A percentile compares a stretch with the other conserved stretches of the same genome.
Evolutionary conservation across 1,284 basidiomycete genomes (phyloP).

Genomic region (Ceratobasidium sp.): DNA sequence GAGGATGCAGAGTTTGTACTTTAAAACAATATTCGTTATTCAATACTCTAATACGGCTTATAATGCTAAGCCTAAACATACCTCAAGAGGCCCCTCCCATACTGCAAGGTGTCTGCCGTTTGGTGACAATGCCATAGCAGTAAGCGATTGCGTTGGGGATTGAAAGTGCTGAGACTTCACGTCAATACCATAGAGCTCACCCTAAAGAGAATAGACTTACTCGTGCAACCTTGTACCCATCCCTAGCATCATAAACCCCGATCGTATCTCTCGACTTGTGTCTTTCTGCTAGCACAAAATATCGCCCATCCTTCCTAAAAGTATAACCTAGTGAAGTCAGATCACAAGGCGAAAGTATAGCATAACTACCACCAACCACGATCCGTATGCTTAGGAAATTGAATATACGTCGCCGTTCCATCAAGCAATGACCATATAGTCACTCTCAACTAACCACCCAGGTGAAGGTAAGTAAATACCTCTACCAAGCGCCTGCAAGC

Average conservation of each 20-base stretch:
- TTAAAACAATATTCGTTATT: constrained; percentile 18
- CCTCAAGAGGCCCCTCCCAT: constrained; percentile 85
- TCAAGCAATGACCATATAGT: constrained; percentile 81
- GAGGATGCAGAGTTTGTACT: constrained; percentile 85
- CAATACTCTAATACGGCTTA: constrained; percentile 16
- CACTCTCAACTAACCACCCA: constrained; percentile 69
- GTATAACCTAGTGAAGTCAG: constrained; percentile 67
- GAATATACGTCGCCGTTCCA: constrained; percentile 76
- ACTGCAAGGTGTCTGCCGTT: constrained; percentile 81
- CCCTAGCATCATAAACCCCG: constrained; percentile 79
- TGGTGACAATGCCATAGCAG: constrained; percentile 82
- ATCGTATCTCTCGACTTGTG: constrained; percentile 87
- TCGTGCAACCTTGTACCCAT: constrained; percentile 76
- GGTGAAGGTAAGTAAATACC: too few relatives aligned
- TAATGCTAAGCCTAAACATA: constrained; percentile 56
- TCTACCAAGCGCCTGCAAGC: not conserved
- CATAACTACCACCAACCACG: constrained; percentile 60
- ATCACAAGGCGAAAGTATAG: not conserved
- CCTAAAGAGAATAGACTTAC: constrained; percentile 59
- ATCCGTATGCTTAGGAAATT: constrained; percentile 80
- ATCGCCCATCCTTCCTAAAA: constrained; percentile 80
- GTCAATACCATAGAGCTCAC: constrained; percentile 6
- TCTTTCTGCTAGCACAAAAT: constrained; percentile 83
- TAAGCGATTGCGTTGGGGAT: constrained; percentile 76
- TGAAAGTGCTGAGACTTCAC: constrained; percentile 73